Conservation (phyloP, 306 rosid species). For the Prosopis cineraria region DNA sequence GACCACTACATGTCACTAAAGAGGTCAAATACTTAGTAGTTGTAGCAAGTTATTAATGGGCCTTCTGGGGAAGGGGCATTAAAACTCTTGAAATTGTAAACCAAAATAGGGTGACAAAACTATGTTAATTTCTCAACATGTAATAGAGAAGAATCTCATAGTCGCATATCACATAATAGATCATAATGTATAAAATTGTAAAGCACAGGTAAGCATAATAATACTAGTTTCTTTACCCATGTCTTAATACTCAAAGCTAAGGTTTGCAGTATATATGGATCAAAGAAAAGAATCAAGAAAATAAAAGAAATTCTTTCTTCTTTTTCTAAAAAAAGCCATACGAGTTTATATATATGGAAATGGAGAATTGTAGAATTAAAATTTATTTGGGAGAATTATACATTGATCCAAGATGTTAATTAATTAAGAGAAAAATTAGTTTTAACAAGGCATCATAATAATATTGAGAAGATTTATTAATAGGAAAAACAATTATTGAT, state of each 20-base stretch:
- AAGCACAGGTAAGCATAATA: background rate
- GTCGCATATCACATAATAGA: slow-evolving; percentile 21
- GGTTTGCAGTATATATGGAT: background rate
- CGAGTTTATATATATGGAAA: too few relatives aligned
- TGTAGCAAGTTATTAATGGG: background rate
- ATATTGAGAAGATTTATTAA: too few relatives aligned
- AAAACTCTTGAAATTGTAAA: background rate
- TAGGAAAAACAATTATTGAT: too few relatives aligned
- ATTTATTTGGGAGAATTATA: too few relatives aligned
- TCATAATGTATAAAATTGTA: background rate
- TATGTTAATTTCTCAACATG: background rate
- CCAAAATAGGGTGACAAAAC: too few relatives aligned
- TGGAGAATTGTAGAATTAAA: too few relatives aligned
- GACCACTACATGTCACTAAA: slow-evolving; percentile 4
- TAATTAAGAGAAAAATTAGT: too few relatives aligned
- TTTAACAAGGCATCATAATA: too few relatives aligned
- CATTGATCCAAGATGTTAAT: too few relatives aligned
- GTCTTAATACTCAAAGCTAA: background rate
- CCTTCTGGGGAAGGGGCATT: slow-evolving; percentile 2
- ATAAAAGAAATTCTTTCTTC: too few relatives aligned
- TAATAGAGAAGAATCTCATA: slow-evolving; percentile 4
- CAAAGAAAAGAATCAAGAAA: background rate
- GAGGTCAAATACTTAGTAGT: too few relatives aligned
- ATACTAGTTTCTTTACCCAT: background rate
- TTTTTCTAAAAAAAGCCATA: too few relatives aligned